phyloP scores from a whole-genome alignment of 2,329 filamentous ascomycete genomes.

The Truncatella angustata region DNA sequence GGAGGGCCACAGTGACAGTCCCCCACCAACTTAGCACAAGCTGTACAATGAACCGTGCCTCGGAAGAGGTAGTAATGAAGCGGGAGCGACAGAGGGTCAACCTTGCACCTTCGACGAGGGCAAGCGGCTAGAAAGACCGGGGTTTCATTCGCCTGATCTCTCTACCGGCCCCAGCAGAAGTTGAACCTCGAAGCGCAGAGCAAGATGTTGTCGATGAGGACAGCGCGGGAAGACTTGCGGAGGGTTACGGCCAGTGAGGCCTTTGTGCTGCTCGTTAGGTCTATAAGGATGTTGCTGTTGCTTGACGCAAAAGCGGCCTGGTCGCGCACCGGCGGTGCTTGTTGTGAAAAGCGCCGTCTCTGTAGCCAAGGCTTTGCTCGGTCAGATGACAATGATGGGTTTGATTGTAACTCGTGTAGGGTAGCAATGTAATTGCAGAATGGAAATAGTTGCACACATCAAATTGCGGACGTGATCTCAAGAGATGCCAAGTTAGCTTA shows the following conservation, averaged over 20 bases:
- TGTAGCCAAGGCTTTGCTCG: not conserved
- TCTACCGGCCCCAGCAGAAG: constrained; percentile 21
- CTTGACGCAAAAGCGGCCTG: constrained; percentile 6
- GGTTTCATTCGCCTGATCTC: constrained; percentile 36
- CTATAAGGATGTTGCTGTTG: not conserved
- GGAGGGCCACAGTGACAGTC: constrained; percentile 32
- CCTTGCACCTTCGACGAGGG: constrained; percentile 32
- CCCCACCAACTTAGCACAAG: constrained; percentile 37
- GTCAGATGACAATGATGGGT: constrained; percentile 2
- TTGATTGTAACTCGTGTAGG: not conserved
- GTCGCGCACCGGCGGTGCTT: not conserved
- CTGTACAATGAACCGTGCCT: constrained; percentile 36
- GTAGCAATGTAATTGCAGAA: constrained; percentile 2
- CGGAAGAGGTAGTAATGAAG: constrained; percentile 32
- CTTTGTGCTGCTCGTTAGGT: not conserved
- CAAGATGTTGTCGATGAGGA: constrained; percentile 8
- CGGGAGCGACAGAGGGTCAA: constrained; percentile 34
- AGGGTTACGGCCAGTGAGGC: constrained; percentile 8
- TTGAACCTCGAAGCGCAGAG: constrained; percentile 22
- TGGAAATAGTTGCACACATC: constrained; percentile 6
- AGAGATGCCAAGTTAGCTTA: constrained; percentile 13
- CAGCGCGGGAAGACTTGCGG: constrained; percentile 7
- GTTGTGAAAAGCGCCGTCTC: not conserved
- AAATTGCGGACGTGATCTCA: constrained; percentile 1
- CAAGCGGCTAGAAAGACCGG: constrained; percentile 37